These are phyloP conservation scores for Solanum arcanum DNA, from an alignment of 257 asterid genomes.

Conservation along the genomic window DNA sequence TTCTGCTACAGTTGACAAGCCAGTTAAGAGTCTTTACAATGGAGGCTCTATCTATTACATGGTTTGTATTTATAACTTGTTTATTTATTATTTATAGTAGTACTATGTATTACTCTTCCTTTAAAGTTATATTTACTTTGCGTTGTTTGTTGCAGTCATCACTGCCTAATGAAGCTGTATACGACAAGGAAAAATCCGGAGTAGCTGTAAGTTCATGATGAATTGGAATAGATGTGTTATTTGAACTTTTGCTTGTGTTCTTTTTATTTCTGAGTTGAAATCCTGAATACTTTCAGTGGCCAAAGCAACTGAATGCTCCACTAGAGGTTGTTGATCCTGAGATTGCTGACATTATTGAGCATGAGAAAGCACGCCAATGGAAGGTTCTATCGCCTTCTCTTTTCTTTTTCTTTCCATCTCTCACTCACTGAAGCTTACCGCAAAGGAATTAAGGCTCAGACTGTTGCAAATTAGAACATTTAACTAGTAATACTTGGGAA, in stretches of 20 bases:
- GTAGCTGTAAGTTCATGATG: constrained; percentile 42
- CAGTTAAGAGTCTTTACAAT: constrained; percentile 39
- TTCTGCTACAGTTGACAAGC: constrained; percentile 55
- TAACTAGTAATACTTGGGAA: not conserved
- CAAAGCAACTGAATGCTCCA: constrained; percentile 66
- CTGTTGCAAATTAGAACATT: not conserved
- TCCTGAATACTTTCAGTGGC: constrained; percentile 39
- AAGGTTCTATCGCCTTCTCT: constrained; percentile 34
- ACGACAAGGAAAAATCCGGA: constrained; percentile 62
- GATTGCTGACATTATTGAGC: constrained; percentile 83
- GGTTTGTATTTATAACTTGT: constrained; percentile 21
- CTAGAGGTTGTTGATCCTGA: constrained; percentile 80
- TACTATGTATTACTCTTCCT: not conserved
- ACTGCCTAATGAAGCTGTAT: constrained; percentile 62
- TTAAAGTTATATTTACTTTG: not conserved
- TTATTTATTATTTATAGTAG: not conserved
- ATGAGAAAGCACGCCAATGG: constrained; percentile 94
- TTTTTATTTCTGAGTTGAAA: not conserved
- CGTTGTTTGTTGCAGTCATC: constrained; percentile 43
- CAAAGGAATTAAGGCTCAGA: not conserved
- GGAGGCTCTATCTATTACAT: constrained; percentile 60
- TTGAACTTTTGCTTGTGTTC: not conserved
- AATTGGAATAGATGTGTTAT: not conserved
- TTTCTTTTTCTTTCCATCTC: not conserved
- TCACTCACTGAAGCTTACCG: not conserved